Percentiles rank a stretch among this genome's conserved stretches.
phyloP scores from a whole-genome alignment of 208 protist genomes.

The Crithidia sp. region DNA sequence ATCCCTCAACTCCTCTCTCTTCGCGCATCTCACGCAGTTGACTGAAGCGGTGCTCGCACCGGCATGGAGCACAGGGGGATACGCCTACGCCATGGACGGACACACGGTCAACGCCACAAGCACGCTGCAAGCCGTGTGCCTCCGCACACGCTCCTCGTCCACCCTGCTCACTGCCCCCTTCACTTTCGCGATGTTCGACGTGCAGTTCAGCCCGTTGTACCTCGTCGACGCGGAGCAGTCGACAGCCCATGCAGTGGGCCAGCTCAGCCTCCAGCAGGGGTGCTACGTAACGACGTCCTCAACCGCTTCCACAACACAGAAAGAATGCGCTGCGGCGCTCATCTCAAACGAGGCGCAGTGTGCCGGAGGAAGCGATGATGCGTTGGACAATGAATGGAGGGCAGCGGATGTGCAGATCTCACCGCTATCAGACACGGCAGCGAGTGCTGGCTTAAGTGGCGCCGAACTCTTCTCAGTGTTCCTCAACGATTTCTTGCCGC shows the following conservation, averaged over 20 bases:
- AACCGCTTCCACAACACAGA: background rate
- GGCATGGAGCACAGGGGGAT: conserved; percentile 25
- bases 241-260: background rate
- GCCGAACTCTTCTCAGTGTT: conserved; percentile 24
- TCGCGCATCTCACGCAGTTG: conserved; percentile 19
- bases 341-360: conserved; percentile 17
- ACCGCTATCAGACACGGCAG: background rate
- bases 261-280: conserved; percentile 13
- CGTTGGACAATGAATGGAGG: conserved; percentile 20
- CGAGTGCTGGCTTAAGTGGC: background rate
- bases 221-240: background rate
- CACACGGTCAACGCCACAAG: background rate
- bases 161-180: conserved; percentile 11
- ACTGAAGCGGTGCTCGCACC: conserved; percentile 33
- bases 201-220: conserved; percentile 29
- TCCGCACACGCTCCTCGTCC: conserved; percentile 17
- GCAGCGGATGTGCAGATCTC: conserved; percentile 3
- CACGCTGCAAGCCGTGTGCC: conserved; percentile 20
- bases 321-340: background rate
- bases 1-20: background rate
- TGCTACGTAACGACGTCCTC: conserved; percentile 14
- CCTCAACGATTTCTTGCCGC: conserved; percentile 34
- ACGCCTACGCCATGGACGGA: conserved; percentile 15
- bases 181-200: conserved; percentile 34
- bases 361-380: conserved; percentile 4